These are phyloP conservation scores for Patellifolia procumbens DNA, from an alignment of 179 eudicot genomes.

Conservation along the genomic window DNA sequence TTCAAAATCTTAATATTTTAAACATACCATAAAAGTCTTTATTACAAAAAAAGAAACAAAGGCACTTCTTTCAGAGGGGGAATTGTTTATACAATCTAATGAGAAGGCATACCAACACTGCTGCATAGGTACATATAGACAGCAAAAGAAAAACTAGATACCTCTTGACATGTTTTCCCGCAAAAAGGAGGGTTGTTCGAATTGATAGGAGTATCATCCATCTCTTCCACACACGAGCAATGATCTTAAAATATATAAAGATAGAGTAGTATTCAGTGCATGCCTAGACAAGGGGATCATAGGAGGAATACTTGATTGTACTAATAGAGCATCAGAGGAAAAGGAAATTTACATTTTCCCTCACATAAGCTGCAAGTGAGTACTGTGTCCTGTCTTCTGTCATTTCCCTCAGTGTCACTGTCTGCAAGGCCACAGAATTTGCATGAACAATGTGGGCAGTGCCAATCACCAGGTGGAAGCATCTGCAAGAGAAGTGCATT, in stretches of 20 bases:
- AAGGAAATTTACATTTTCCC: constrained; percentile 66
- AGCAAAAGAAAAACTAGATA: constrained; percentile 27
- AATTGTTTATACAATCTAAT: constrained; percentile 9
- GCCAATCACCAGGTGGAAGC: constrained; percentile 98
- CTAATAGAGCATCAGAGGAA: constrained; percentile 4
- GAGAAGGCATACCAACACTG: neutral
- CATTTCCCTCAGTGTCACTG: constrained; percentile 36
- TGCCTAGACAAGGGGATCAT: neutral
- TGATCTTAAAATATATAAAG: constrained; percentile 53
- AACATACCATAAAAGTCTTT: neutral
- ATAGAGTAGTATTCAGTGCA: constrained; percentile 16
- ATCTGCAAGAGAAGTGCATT: constrained; percentile 50
- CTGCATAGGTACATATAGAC: neutral
- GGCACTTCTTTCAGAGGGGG: neutral
- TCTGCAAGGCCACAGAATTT: constrained; percentile 69
- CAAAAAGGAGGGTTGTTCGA: constrained; percentile 56
- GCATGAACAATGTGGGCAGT: constrained; percentile 92
- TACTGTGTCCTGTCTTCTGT: constrained; percentile 35
- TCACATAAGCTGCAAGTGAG: constrained; percentile 68
- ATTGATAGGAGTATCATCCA: constrained; percentile 35
- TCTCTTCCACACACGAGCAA: constrained; percentile 58
- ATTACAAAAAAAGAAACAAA: neutral
- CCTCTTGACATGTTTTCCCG: constrained; percentile 79
- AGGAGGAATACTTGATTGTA: neutral
- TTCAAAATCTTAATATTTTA: neutral